These are phyloP conservation scores for Arctium lappa DNA, from an alignment of 129 eudicot species.

Conservation along the genomic window DNA sequence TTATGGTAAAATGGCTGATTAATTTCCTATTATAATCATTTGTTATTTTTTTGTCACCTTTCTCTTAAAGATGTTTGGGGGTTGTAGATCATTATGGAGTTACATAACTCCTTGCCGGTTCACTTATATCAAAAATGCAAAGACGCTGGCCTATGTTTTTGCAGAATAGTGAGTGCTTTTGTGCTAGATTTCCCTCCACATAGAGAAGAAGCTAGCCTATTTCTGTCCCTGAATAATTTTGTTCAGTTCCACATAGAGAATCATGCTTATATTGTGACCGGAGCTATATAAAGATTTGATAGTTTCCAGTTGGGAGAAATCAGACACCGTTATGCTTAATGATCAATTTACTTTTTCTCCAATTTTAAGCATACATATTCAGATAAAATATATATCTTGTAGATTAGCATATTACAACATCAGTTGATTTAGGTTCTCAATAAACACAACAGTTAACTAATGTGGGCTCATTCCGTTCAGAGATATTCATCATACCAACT, in stretches of 20 bases:
- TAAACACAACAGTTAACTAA: background rate
- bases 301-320: background rate
- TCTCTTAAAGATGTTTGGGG: background rate
- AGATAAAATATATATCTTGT: background rate
- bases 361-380: background rate
- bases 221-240: background rate
- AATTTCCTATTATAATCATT: background rate
- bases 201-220: slow-evolving; percentile 2
- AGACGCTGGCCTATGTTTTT: background rate
- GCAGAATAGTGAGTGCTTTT: background rate
- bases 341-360: background rate
- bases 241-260: background rate
- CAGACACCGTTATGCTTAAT: background rate
- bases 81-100: background rate
- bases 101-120: background rate
- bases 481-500: background rate
- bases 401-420: background rate
- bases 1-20: slow-evolving; percentile 55
- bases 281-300: background rate
- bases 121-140: background rate
- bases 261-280: background rate
- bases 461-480: background rate
- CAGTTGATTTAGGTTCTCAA: background rate
- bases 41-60: background rate
- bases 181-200: background rate